These are phyloP conservation scores for Mucor indicus DNA, from an alignment of 371 early-diverging fungal species.

Conservation along the genomic window DNA sequence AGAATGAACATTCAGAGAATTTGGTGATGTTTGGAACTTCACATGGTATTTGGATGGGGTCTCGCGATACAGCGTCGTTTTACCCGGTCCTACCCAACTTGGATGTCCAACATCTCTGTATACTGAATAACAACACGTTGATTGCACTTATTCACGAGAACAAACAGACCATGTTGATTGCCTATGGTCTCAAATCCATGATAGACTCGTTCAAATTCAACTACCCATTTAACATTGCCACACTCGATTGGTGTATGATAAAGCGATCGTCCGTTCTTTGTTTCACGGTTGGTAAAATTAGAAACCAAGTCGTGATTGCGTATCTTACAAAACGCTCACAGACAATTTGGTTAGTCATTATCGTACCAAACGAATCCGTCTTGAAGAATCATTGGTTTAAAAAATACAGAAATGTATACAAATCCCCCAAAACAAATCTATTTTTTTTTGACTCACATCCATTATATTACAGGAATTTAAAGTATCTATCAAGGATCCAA, in stretches of 20 bases:
- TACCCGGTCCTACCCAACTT: constrained; percentile 14
- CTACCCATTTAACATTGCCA: no score
- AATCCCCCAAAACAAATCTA: no score
- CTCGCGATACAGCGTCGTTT: constrained; percentile 10
- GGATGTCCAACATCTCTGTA: constrained; percentile 20
- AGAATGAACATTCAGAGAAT: background rate
- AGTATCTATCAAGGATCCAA: constrained; percentile 13
- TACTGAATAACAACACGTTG: constrained; percentile 15
- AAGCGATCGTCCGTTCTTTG: constrained; percentile 7
- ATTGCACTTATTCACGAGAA: constrained; percentile 9
- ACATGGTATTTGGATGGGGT: constrained; percentile 26
- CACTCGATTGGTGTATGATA: constrained; percentile 9
- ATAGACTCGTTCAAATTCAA: background rate
- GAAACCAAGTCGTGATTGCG: constrained; percentile 8
- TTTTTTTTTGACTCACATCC: no score
- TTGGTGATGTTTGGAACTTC: constrained; percentile 19
- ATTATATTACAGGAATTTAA: constrained; percentile 7
- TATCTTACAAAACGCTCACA: constrained; percentile 12
- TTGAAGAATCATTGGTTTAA: constrained; percentile 8
- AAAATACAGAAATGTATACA: constrained; percentile 13
- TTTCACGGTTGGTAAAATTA: constrained; percentile 11
- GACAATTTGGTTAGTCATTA: constrained; percentile 10
- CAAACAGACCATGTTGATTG: constrained; percentile 6
- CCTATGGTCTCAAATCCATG: constrained; percentile 9
- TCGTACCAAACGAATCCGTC: background rate